Evolutionary conservation across 768 basidiomycete genomes (phyloP), one percentile per base, ranked within the genome.

Genomic region (Rubroboletus pulcherrimus): DNA sequence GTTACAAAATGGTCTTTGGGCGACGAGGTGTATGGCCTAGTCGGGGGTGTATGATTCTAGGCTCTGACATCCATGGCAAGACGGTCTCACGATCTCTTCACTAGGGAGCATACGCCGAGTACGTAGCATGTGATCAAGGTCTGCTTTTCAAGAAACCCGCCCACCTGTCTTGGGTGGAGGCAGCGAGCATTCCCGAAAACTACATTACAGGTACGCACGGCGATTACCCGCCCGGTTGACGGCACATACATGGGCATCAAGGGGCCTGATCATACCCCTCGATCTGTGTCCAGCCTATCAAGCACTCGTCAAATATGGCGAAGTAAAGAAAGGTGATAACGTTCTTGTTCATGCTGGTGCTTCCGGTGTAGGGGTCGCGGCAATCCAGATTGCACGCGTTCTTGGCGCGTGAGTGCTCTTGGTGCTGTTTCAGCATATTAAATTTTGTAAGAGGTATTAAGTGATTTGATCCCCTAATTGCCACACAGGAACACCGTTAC

Each of bases 71-170:
- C 8, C 7, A 17, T 1, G 5, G 49, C 51, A 49, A 39, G n/a
- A 15, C n/a, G 15, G 33, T 49, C 58, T 59, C 30, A 57, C 44
- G 29, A 31, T 33, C 21, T 19, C 44, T 33, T 52, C 26, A 29
- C 29, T 48, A 94, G 93, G 93, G 93, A 35, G 92, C 93, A 42
- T 95, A 94, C 65, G 93, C 93, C 35, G 90, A 95, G 69, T 95
- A 85, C 67, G 83, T 98, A 59, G 81, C 76, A 29, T 81, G 85
- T 40, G 75, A 80, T 8, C 76, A 84, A 56, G 82, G 80, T 3
- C 82, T 90, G 73, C 68, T 96, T 54, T 73, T 93, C 55, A 75
- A 66, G 57, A 97, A 98, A 71, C 92, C 93, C 7, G 66, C 69
- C 29, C 72, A 85, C 67, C 74, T 98, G 57, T 81, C 84, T 31